A percentile compares a stretch with the other conserved stretches of the same genome.
Conservation (phyloP, 1,284 basidiomycete species). For the Agaricales sp. region DNA sequence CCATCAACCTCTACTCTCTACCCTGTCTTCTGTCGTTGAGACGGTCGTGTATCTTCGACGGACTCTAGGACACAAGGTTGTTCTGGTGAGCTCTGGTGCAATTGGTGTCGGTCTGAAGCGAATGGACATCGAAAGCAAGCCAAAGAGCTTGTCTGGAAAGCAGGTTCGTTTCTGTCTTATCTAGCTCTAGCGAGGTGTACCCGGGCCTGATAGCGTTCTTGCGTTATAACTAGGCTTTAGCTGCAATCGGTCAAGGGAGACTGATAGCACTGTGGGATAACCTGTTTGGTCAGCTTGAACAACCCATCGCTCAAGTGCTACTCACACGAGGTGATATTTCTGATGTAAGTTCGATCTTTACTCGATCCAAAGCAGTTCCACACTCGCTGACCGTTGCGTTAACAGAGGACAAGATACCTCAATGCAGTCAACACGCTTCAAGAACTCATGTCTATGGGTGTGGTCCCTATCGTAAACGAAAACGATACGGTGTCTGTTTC, state of each 20-base stretch:
- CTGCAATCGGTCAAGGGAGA: slow-evolving; percentile 93
- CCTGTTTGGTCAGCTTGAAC: slow-evolving; percentile 86
- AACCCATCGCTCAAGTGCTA: slow-evolving; percentile 93
- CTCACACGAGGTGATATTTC: slow-evolving; percentile 94
- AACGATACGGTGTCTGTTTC: slow-evolving; percentile 95
- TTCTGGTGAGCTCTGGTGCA: slow-evolving; percentile 92
- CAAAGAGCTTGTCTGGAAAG: slow-evolving; percentile 83
- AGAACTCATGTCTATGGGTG: slow-evolving; percentile 82
- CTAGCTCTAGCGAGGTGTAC: background rate
- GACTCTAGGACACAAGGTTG: slow-evolving; percentile 81
- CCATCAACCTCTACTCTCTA: slow-evolving; percentile 83
- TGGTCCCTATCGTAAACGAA: slow-evolving; percentile 93
- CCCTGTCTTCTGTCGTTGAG: slow-evolving; percentile 88
- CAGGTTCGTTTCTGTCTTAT: slow-evolving; percentile 44
- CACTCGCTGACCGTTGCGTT: slow-evolving; percentile 14
- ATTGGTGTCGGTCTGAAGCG: slow-evolving; percentile 91
- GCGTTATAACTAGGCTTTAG: slow-evolving; percentile 69
- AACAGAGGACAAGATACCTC: slow-evolving; percentile 80
- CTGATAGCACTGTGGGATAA: slow-evolving; percentile 97
- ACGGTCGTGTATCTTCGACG: slow-evolving; percentile 74
- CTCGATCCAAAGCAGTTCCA: slow-evolving; percentile 9
- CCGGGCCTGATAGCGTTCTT: slow-evolving; percentile 8
- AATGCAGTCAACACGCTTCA: slow-evolving; percentile 92
- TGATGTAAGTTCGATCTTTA: slow-evolving; percentile 58
- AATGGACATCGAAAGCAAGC: slow-evolving; percentile 76